Conservation (phyloP, 768 basidiomycete genomes). For the Polyporus arcularius region DNA sequence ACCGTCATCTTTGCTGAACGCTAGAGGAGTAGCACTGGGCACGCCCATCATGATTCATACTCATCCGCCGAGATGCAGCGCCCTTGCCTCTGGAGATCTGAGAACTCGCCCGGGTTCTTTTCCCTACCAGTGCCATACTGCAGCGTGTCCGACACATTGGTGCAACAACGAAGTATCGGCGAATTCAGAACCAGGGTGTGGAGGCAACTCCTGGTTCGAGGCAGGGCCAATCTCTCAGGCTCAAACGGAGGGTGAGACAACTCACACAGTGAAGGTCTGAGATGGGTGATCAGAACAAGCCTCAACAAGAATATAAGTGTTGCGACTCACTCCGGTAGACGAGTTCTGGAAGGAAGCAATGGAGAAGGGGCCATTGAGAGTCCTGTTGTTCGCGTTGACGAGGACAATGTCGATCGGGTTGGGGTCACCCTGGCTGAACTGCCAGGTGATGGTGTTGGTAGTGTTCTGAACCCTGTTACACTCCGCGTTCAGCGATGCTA, state of each 20-base stretch:
- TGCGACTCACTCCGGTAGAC: conserved; percentile 17
- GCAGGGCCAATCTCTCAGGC: not conserved
- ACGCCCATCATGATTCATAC: no score
- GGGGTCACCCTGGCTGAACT: conserved; percentile 33
- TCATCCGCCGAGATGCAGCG: no score
- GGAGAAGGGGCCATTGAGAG: conserved; percentile 39
- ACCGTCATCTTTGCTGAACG: not conserved
- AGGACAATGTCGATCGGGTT: conserved; percentile 35
- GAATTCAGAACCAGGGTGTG: not conserved
- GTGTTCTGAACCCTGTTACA: conserved; percentile 35
- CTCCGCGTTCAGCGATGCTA: not conserved
- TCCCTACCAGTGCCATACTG: no score
- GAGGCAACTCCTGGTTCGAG: not conserved
- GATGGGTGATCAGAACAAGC: not conserved
- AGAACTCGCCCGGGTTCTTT: no score
- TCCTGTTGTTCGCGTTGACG: conserved; percentile 31
- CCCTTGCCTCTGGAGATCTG: no score
- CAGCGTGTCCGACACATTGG: conserved; percentile 1
- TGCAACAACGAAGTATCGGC: not conserved
- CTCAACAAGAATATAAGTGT: not conserved
- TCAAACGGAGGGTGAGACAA: not conserved
- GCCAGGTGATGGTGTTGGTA: conserved; percentile 39
- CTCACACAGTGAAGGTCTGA: conserved; percentile 22
- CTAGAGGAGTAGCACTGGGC: not conserved
- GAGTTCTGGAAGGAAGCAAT: conserved; percentile 36